These are phyloP conservation scores for Irpex sp. DNA, from an alignment of 1,284 basidiomycete genomes.

Conservation along the genomic window DNA sequence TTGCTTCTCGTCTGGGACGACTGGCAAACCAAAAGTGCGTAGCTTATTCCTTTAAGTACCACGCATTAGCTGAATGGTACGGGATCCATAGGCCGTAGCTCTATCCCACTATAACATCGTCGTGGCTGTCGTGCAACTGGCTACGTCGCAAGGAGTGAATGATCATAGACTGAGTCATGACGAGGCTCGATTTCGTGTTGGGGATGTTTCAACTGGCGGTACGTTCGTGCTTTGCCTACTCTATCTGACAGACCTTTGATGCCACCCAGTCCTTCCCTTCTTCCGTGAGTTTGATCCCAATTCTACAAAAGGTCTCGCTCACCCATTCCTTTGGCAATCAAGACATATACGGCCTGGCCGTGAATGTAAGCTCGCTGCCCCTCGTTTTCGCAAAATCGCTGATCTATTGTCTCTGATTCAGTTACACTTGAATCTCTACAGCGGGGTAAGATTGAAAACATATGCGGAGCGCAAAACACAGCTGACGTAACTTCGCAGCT, in stretches of 20 bases:
- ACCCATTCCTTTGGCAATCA: not conserved
- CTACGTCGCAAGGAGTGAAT: conserved; percentile 26
- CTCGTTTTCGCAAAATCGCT: conserved; percentile 44
- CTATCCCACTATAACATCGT: conserved; percentile 67
- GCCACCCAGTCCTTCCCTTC: conserved; percentile 28
- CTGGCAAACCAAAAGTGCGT: conserved; percentile 66
- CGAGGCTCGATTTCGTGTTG: conserved; percentile 39
- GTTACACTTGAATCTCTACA: conserved; percentile 2
- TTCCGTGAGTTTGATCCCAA: conserved; percentile 25
- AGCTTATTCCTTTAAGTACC: too few relatives aligned
- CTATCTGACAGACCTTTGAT: not conserved
- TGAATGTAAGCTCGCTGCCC: conserved; percentile 40
- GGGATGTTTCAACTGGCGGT: conserved; percentile 53
- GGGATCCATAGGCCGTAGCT: conserved; percentile 43
- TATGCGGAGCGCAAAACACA: conserved; percentile 1
- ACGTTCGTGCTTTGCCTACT: conserved; percentile 20
- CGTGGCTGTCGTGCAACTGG: conserved; percentile 62
- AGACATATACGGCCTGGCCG: conserved; percentile 28
- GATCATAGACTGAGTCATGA: conserved; percentile 14
- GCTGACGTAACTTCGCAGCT: conserved; percentile 10
- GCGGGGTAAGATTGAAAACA: conserved; percentile 1
- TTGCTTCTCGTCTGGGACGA: conserved; percentile 80
- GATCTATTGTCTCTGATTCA: not conserved
- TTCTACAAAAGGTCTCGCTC: not conserved
- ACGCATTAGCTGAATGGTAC: too few relatives aligned